Base-by-base conservation (phyloP, 371 early-diverging fungal species). In the Mortierella sp. region DNA sequence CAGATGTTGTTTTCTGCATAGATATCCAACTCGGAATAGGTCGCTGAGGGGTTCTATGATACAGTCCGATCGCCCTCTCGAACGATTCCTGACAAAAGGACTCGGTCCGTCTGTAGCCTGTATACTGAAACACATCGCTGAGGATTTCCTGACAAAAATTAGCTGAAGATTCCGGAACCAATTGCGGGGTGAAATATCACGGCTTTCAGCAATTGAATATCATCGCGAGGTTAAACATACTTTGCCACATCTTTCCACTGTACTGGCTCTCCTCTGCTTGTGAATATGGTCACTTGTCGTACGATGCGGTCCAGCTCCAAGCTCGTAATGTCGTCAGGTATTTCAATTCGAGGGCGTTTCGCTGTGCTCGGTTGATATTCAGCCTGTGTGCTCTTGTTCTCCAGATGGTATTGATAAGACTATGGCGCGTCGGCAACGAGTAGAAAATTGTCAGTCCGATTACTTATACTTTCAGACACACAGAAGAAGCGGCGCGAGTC, bases 161-260 rank as follows among this genome's bases (percentile, higher is more conserved):
- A 47, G 58, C 19, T 21, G 26, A 58, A 19, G 45, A 45, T 52
- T 68, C 38, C 24, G 10, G 24, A 24, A 44, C 28, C 38, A 7
- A 31, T 14, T 5, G 7, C 28, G 16, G 7, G 7, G 19, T 34
- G 63, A 26, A 10, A 34, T 24, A 13, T 21, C 54, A 54, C 48
- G 6, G 5, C 16, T 50, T 50, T 34, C 21, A 34, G 63, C 34
- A 8, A 34, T 3, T 11, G 28, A 2, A 21, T 2, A 42, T n/a
- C 26, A 19, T 34, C 21, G 16, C 19, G 26, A 26, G 26, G 13
- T 13, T 28, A 50, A 24, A 14, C 70, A 24, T 76, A 79, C 82
- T 50, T 81, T 31, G 82, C 58, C 16, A 86, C 74, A 3, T 44
- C 31, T 4, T 70, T 34, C 86, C 86, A 86, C 47, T 86, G 78